Conservation (phyloP, 768 basidiomycete species). For the Kwoniella europaea region DNA sequence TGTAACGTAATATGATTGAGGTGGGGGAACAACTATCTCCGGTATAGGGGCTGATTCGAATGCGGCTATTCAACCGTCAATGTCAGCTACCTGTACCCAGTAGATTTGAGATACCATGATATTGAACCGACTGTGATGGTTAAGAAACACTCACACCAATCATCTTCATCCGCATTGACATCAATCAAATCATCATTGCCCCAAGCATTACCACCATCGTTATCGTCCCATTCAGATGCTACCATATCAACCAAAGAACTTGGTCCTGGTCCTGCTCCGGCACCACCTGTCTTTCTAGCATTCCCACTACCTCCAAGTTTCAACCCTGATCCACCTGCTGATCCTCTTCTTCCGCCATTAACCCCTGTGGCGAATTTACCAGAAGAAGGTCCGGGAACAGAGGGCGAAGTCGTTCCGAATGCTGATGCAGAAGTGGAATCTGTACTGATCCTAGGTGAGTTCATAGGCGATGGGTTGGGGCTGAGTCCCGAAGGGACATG, state of each 20-base stretch:
- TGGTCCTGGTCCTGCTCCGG: conserved; percentile 3
- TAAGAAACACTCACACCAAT: conserved; percentile 75
- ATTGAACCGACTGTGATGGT: background rate
- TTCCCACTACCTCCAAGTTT: conserved; percentile 23
- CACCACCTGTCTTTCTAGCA: background rate
- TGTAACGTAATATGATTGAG: conserved; percentile 47
- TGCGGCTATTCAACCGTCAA: conserved; percentile 63
- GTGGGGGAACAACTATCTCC: conserved; percentile 44
- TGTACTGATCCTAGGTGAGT: conserved; percentile 18
- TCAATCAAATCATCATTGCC: conserved; percentile 85
- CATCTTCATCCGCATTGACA: conserved; percentile 87
- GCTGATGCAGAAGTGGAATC: conserved; percentile 22
- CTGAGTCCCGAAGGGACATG: conserved; percentile 37
- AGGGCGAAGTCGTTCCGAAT: conserved; percentile 21
- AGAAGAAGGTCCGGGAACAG: conserved; percentile 16
- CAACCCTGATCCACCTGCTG: conserved; percentile 11
- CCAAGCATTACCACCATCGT: conserved; percentile 67
- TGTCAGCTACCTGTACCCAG: background rate
- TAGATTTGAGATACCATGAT: too few species aligned
- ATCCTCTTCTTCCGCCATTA: background rate
- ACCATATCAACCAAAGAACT: conserved; percentile 63
- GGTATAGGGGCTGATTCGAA: conserved; percentile 67
- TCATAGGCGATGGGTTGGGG: conserved; percentile 7
- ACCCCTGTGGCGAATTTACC: conserved; percentile 5
- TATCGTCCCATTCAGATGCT: conserved; percentile 53